Evolutionary conservation across 2,329 filamentous ascomycete genomes (phyloP).

Genomic region (Phyllosticta citriasiana): DNA sequence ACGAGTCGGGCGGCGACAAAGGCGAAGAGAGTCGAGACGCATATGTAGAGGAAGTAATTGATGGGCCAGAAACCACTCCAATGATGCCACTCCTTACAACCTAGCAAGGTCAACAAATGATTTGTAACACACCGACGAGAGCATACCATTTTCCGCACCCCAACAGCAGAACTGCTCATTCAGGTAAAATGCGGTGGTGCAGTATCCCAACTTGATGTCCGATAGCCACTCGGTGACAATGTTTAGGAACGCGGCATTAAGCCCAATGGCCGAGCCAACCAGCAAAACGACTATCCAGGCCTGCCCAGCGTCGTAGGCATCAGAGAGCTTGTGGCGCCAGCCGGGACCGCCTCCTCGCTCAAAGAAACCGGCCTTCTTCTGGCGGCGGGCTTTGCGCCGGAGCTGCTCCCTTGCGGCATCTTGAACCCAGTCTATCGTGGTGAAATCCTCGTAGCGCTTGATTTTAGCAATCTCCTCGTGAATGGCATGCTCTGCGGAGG

Average conservation of each 20-base stretch:
- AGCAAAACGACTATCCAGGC: slow-evolving; percentile 96
- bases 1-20: slow-evolving; percentile 75
- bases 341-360: slow-evolving; percentile 57
- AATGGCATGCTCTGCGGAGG: slow-evolving; percentile 58
- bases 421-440: slow-evolving; percentile 98
- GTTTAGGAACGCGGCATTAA: slow-evolving; percentile 88
- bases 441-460: slow-evolving; percentile 98
- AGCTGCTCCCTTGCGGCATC: slow-evolving; percentile 87
- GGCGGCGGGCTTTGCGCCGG: slow-evolving; percentile 65
- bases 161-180: slow-evolving; percentile 98
- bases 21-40: slow-evolving; percentile 76
- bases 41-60: slow-evolving; percentile 82
- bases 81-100: slow-evolving; percentile 77
- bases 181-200: slow-evolving; percentile 88
- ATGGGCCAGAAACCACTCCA: slow-evolving; percentile 72
- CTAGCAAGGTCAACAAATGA: slow-evolving; percentile 29
- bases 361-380: slow-evolving; percentile 61
- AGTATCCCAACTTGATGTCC: slow-evolving; percentile 93
- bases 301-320: slow-evolving; percentile 91
- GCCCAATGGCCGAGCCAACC: slow-evolving; percentile 81
- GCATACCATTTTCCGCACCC: slow-evolving; percentile 73
- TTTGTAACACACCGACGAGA: not conserved
- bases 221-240: slow-evolving; percentile 96
- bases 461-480: slow-evolving; percentile 96
- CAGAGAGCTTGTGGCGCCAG: slow-evolving; percentile 72